Evolutionary conservation across 129 eudicot genomes (phyloP), one percentile per base, ranked within the genome.

Genomic region (Arctium lappa): DNA sequence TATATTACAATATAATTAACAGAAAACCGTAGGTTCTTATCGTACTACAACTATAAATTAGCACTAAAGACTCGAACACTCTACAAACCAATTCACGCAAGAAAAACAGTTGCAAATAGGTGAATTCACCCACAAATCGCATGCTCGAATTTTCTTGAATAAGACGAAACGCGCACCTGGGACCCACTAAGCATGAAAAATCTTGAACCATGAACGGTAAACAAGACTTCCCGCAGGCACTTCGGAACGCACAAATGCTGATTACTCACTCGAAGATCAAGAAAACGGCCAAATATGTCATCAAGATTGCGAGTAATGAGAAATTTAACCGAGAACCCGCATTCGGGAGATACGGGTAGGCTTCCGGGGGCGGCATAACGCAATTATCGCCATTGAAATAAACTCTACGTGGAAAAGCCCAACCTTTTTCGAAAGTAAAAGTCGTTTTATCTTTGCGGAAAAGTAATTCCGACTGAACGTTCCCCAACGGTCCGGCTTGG

Each of bases 351-450:
- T 88, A 89, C 31, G 99, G 99, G 78, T 95, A 95, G 71, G 94
- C 87, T n/a, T 95, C 97, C 0, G 99, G 99, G 60, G 97, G 99
- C 8, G 99, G 99, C 99, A 95, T 95, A 50, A 95, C 99, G 62
- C 99, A 95, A 79, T 95, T 95, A 79, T 95, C 99, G 10, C 99
- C 98, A 50, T 93, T 93, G 86, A 95, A 93, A 79, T 93, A 95
- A 73, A 95, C 83, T 83, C 99, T 91, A 31, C 91, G 85, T 8
- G 99, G 99, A 34, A 95, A 95, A 69, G 94, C 99, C 99, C 99
- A 95, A 7, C 99, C 98, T 80, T 93, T 91, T 42, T 91, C 95
- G 2, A 93, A 95, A 4, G 98, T 93, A 82, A 93, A 95, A 72
- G 97, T 90, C 2, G 91, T 42, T 74, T 77, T 62, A 68, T 93